Percentiles rank a stretch among this genome's conserved stretches.
phyloP scores from a whole-genome alignment of 306 rosid genomes.

The Vigna trinervia region DNA sequence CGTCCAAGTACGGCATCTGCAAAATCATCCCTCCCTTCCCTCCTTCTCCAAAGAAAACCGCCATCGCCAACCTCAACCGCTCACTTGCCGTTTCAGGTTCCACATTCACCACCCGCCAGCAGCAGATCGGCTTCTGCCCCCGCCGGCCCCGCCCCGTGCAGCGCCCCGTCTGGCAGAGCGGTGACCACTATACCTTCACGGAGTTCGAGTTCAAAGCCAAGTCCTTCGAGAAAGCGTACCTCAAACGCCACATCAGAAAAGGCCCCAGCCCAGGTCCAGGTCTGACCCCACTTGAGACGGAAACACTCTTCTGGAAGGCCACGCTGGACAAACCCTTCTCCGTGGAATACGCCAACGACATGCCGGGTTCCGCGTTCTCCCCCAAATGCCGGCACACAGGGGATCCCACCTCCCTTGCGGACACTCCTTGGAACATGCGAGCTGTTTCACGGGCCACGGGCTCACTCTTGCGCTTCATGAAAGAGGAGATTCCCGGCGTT shows the following conservation, averaged over 20 bases:
- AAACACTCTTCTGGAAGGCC: constrained; percentile 91
- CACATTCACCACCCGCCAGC: constrained; percentile 98
- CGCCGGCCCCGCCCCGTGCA: constrained; percentile 75
- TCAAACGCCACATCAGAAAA: constrained; percentile 61
- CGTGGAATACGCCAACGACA: constrained; percentile 94
- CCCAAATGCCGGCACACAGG: constrained; percentile 61
- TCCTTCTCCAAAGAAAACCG: constrained; percentile 77
- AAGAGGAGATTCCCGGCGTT: constrained; percentile 99
- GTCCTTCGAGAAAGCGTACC: constrained; percentile 69
- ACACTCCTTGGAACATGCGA: constrained; percentile 97
- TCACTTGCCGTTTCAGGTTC: constrained; percentile 51
- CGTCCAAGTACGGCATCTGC: constrained; percentile 93
- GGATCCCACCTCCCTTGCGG: constrained; percentile 70
- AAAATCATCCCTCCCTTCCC: constrained; percentile 93
- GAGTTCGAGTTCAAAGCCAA: constrained; percentile 86
- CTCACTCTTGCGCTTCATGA: constrained; percentile 92
- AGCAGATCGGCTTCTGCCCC: constrained; percentile 99
- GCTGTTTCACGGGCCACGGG: constrained; percentile 85
- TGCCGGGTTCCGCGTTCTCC: constrained; percentile 97
- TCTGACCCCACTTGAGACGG: constrained; percentile 62
- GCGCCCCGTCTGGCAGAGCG: constrained; percentile 98
- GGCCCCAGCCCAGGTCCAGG: not conserved
- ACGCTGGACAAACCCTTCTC: constrained; percentile 91
- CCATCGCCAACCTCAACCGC: constrained; percentile 75
- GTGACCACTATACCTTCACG: constrained; percentile 74